Evolutionary conservation across 2,329 filamentous ascomycete species (phyloP).

Genomic region (Phialophora chinensis): DNA sequence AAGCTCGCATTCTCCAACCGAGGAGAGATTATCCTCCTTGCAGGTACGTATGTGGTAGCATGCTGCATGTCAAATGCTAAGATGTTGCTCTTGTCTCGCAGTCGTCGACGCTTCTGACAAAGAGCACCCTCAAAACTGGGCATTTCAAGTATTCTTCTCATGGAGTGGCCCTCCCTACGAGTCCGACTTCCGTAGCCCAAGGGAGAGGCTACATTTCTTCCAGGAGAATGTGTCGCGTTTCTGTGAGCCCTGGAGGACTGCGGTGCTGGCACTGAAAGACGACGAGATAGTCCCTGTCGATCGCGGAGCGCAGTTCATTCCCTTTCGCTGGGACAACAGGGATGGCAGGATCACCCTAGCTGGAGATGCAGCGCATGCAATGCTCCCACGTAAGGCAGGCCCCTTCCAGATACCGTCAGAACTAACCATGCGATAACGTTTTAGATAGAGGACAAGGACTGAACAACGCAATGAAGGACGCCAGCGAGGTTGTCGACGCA

Average conservation of each 20-base stretch:
- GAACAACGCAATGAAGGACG: slow-evolving; percentile 53
- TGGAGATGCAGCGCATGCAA: slow-evolving; percentile 53
- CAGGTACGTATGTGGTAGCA: background rate
- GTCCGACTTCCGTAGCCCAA: background rate
- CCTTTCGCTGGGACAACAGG: slow-evolving; percentile 11
- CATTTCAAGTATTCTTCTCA: slow-evolving; percentile 2
- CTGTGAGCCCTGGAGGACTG: slow-evolving; percentile 12
- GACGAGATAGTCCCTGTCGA: slow-evolving; percentile 34
- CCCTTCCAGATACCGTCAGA: background rate
- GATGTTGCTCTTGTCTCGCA: background rate
- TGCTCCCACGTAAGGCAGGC: slow-evolving; percentile 48
- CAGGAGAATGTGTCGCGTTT: slow-evolving; percentile 1
- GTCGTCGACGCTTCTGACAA: slow-evolving; percentile 16
- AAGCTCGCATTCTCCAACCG: slow-evolving; percentile 9
- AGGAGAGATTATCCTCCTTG: slow-evolving; percentile 1
- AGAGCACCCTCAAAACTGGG: slow-evolving; percentile 12
- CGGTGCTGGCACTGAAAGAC: slow-evolving; percentile 11
- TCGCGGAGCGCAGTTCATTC: background rate
- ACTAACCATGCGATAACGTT: slow-evolving; percentile 1
- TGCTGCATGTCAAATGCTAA: background rate
- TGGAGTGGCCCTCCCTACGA: slow-evolving; percentile 10
- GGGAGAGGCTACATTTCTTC: slow-evolving; percentile 6
- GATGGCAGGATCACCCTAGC: slow-evolving; percentile 43
- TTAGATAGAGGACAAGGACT: slow-evolving; percentile 53
- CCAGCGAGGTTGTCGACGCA: slow-evolving; percentile 45